Conservation (phyloP, 176 grass and related monocot genomes). For the bread wheat (Triticum aestivum) region DNA sequence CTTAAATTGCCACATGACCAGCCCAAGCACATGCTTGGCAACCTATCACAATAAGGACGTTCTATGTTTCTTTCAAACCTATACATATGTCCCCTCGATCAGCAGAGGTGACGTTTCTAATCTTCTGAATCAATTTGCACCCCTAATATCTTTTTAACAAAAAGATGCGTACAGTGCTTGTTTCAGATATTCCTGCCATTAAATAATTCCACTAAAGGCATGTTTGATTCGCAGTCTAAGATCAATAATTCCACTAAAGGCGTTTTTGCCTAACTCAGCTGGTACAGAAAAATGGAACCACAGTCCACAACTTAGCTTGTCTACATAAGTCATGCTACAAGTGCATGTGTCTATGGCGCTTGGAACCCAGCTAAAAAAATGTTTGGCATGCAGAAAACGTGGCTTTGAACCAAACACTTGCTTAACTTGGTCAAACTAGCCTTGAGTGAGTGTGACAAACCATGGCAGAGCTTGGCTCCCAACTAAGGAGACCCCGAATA, state of each 20-base stretch:
- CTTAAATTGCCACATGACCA: neutral
- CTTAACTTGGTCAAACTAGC: slow-evolving; percentile 9
- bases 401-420: neutral
- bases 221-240: neutral
- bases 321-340: neutral
- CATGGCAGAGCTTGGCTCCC: neutral
- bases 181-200: neutral
- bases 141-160: slow-evolving; percentile 7
- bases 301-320: neutral
- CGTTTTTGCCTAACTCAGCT: neutral
- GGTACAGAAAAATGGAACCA: neutral
- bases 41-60: neutral
- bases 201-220: neutral
- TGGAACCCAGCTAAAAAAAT: neutral
- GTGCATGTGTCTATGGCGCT: neutral
- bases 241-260: neutral
- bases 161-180: neutral
- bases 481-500: neutral
- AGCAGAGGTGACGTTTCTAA: neutral
- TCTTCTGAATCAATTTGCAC: neutral
- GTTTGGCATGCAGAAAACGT: neutral
- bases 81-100: neutral
- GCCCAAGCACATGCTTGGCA: neutral
- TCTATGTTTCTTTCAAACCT: neutral
- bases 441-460: neutral